Conservation (phyloP, 2,329 filamentous ascomycete species). For the Aspergillus sp. region DNA sequence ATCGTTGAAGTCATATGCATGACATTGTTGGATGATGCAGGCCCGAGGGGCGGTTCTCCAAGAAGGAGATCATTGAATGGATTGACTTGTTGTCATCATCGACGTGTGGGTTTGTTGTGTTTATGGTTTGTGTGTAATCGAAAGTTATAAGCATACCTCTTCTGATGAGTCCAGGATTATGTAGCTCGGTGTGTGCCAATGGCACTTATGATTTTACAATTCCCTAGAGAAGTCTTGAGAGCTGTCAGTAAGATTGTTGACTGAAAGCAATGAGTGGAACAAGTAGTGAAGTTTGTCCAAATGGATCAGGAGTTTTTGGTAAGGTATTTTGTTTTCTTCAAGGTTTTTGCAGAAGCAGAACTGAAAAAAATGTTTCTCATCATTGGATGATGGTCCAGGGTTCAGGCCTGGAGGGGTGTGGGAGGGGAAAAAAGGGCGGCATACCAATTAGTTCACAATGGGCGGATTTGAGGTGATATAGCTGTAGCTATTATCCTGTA, state of each 20-base stretch:
- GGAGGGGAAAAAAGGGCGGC: slow-evolving; percentile 5
- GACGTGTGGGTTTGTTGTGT: slow-evolving; percentile 24
- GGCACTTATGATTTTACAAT: not conserved
- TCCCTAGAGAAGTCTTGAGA: slow-evolving; percentile 15
- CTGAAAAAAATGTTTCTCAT: slow-evolving; percentile 58
- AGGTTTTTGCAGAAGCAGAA: slow-evolving; percentile 63
- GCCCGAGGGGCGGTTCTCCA: slow-evolving; percentile 42
- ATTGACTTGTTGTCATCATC: slow-evolving; percentile 64
- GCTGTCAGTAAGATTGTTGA: slow-evolving; percentile 16
- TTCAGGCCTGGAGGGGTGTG: not conserved
- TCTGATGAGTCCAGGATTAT: not conserved
- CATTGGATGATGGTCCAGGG: slow-evolving; percentile 31
- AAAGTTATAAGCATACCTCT: slow-evolving; percentile 29
- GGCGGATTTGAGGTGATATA: not conserved
- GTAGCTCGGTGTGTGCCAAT: not conserved
- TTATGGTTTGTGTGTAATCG: slow-evolving; percentile 9
- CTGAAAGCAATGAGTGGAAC: slow-evolving; percentile 15
- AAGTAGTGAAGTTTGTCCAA: slow-evolving; percentile 11
- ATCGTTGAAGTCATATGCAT: slow-evolving; percentile 26
- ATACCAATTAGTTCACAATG: not conserved
- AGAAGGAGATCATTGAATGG: slow-evolving; percentile 59
- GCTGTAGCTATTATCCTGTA: not conserved
- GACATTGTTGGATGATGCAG: slow-evolving; percentile 22
- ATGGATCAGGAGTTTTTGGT: slow-evolving; percentile 55
- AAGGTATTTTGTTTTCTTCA: slow-evolving; percentile 62